Evolutionary conservation across 805 yeast species (phyloP).

Genomic region (Brettanomyces nanus): DNA sequence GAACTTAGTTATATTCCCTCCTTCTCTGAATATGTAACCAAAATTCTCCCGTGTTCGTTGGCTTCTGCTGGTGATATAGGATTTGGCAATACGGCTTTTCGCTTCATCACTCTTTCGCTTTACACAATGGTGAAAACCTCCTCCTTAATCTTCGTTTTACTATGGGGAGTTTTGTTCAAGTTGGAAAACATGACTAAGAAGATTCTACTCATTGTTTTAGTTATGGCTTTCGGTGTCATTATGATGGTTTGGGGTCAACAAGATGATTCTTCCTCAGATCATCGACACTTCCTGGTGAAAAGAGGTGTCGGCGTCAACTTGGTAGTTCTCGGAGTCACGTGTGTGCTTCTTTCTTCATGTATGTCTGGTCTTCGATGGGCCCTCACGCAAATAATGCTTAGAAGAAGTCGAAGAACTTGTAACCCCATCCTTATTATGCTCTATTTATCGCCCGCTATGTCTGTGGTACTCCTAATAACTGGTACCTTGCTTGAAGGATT

Average conservation of each 20-base stretch:
- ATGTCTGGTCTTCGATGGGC: slow-evolving; percentile 95
- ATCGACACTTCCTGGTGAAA: neutral
- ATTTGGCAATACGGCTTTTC: slow-evolving; percentile 75
- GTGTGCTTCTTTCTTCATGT: slow-evolving; percentile 72
- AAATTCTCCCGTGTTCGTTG: slow-evolving; percentile 73
- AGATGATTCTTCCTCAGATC: slow-evolving; percentile 10
- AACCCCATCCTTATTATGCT: slow-evolving; percentile 81
- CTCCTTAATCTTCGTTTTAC: slow-evolving; percentile 75
- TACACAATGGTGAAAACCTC: slow-evolving; percentile 93
- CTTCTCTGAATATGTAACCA: slow-evolving; percentile 35
- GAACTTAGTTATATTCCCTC: slow-evolving; percentile 19
- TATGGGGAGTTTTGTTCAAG: slow-evolving; percentile 78
- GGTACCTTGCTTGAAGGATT: slow-evolving; percentile 71
- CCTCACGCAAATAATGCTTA: slow-evolving; percentile 75
- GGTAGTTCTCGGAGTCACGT: slow-evolving; percentile 49
- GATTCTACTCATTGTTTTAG: slow-evolving; percentile 56
- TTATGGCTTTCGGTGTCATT: slow-evolving; percentile 79
- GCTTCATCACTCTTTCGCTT: slow-evolving; percentile 69
- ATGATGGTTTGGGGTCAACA: slow-evolving; percentile 70
- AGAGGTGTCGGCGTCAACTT: slow-evolving; percentile 13
- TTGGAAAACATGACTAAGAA: slow-evolving; percentile 69
- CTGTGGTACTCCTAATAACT: slow-evolving; percentile 45
- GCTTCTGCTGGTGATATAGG: slow-evolving; percentile 95
- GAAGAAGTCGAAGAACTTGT: slow-evolving; percentile 45
- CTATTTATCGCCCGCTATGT: slow-evolving; percentile 82